Percentiles rank a stretch among this genome's conserved stretches.
Conservation (phyloP, 2,329 filamentous ascomycete species). For the Onygenales sp. region DNA sequence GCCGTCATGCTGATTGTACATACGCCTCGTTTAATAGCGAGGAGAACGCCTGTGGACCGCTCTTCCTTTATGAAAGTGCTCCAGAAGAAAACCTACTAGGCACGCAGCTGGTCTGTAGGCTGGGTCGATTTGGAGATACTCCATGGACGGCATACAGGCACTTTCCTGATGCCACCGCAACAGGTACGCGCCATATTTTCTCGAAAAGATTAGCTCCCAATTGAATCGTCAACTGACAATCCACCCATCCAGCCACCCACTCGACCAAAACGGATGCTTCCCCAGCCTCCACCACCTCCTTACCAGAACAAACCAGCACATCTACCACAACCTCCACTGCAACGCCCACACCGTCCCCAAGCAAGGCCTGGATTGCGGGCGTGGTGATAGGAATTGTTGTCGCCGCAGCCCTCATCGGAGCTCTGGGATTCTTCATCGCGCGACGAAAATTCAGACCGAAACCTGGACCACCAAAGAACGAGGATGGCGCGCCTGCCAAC, state of each 20-base stretch:
- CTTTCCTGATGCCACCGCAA: background rate
- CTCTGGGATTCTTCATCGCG: background rate
- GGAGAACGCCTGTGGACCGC: background rate
- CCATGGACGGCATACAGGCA: background rate
- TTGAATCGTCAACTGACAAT: background rate
- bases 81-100: background rate
- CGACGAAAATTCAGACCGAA: background rate
- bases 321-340: background rate
- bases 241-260: background rate
- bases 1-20: background rate
- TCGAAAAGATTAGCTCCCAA: background rate
- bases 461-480: background rate
- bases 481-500: background rate
- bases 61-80: background rate
- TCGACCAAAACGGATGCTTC: background rate
- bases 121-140: background rate
- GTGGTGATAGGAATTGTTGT: background rate
- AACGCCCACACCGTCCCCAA: background rate
- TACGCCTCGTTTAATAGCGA: background rate
- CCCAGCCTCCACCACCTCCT: background rate
- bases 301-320: background rate
- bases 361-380: background rate
- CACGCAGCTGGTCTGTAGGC: conserved; percentile 1
- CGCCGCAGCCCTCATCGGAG: background rate
- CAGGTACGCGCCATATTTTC: background rate